Conservation (phyloP, 148 eudicot genomes). For the Polygonum maritimum region DNA sequence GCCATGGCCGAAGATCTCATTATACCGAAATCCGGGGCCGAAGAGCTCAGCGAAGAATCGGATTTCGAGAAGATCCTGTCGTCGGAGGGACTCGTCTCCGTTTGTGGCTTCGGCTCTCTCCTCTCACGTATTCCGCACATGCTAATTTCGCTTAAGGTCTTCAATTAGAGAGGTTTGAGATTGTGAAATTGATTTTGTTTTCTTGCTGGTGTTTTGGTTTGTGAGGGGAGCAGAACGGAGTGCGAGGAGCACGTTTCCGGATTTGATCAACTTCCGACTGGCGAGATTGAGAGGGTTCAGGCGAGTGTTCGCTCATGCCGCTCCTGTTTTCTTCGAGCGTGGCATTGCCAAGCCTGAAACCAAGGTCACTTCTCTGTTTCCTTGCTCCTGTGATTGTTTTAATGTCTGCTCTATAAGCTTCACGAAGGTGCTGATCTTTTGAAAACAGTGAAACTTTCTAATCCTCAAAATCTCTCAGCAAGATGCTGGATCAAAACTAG, state of each 20-base stretch:
- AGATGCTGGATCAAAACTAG: background rate
- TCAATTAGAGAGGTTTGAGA: background rate
- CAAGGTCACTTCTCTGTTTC: slow-evolving; percentile 36
- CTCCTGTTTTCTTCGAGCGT: slow-evolving; percentile 92
- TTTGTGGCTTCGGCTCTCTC: slow-evolving; percentile 96
- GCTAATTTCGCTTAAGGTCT: background rate
- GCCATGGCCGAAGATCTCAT: slow-evolving; percentile 2
- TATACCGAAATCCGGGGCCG: slow-evolving; percentile 20
- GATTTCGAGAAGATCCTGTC: slow-evolving; percentile 57
- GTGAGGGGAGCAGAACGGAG: slow-evolving; percentile 57
- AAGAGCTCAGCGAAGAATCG: slow-evolving; percentile 40
- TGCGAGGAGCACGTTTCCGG: slow-evolving; percentile 94
- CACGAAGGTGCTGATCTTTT: background rate
- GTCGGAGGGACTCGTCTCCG: slow-evolving; percentile 47
- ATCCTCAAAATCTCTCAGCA: background rate
- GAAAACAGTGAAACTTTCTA: background rate
- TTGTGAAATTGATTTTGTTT: background rate
- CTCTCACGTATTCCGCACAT: slow-evolving; percentile 52
- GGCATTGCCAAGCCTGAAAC: slow-evolving; percentile 90
- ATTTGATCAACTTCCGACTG: slow-evolving; percentile 62
- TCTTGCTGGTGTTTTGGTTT: slow-evolving; percentile 5
- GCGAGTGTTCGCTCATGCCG: slow-evolving; percentile 77
- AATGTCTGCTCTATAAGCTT: background rate
- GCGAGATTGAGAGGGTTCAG: slow-evolving; percentile 76
- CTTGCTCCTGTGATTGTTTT: background rate